Base-by-base conservation (phyloP, 306 rosid genomes). In the Inga leiocalycina region DNA sequence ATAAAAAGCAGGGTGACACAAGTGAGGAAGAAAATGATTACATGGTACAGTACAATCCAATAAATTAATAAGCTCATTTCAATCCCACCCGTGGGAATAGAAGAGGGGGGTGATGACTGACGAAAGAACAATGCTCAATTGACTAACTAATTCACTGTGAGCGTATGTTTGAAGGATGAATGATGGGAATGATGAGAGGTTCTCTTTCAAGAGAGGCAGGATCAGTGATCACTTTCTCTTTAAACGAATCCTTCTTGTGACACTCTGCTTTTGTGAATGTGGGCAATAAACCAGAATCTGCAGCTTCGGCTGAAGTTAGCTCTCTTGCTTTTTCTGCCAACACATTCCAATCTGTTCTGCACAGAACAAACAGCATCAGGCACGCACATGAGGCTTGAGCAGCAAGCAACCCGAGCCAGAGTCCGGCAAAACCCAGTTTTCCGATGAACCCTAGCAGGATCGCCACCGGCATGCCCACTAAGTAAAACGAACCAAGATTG, bases 371-470 rank as follows among this genome's bases (percentile, higher is more conserved):
- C 1, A 97, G 11, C 99, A 97, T 97, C 76, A 94, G 92, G 62
- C 82, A 49, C 3, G 97, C 99, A 19, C 99, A 97, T 0, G 88
- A 82, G 66, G 72, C 97, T 91, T 97, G 99, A 76, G 99, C 99
- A 2, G 98, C 97, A 89, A 97, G 93, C 86, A 97, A 93, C 44
- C 99, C 99, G 5, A 97, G 66, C 99, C 99, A 97, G 13, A 97
- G 94, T 59, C 99, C 99, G 0, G 92, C 48, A 76, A 97, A 97
- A 4, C 97, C 99, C 91, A 89, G 71, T 69, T 88, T 89, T 1
- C 35, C 45, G 3, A 85, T 88, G 43, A 97, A 97, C 22, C 97
- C 99, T 76, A 89, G 82, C 32, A 94, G 5, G 13, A 94, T 78
- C 5, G 94, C 95, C 6, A 97, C 97, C 0, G 98, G 99, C 97